Evolutionary conservation across 2,329 filamentous ascomycete genomes (phyloP).

Genomic region (Pseudogymnoascus sp.): DNA sequence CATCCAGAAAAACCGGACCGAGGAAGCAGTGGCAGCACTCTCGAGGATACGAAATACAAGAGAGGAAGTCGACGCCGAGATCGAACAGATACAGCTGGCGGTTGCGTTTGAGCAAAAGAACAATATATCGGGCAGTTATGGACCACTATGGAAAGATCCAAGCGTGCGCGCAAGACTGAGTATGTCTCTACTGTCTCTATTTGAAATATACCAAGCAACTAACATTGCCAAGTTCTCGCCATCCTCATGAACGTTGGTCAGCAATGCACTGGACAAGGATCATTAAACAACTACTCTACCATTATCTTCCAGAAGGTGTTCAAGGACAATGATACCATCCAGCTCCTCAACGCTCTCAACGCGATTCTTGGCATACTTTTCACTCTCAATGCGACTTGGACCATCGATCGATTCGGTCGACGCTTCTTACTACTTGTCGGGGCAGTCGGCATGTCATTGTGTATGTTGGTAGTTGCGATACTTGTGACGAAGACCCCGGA

Average conservation of each 20-base stretch:
- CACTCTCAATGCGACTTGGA: conserved; percentile 47
- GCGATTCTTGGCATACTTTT: conserved; percentile 48
- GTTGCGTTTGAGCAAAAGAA: conserved; percentile 45
- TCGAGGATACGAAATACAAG: conserved; percentile 26
- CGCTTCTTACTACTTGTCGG: conserved; percentile 45
- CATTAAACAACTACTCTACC: conserved; percentile 46
- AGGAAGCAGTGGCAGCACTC: conserved; percentile 47
- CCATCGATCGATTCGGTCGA: conserved; percentile 45
- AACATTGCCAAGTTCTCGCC: conserved; percentile 29
- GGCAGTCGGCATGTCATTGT: conserved; percentile 45
- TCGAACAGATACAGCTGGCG: conserved; percentile 43
- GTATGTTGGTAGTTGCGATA: conserved; percentile 44
- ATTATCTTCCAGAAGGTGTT: conserved; percentile 50
- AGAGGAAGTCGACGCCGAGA: conserved; percentile 44
- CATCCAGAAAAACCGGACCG: conserved; percentile 44
- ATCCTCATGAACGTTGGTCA: conserved; percentile 47
- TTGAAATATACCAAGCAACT: background rate
- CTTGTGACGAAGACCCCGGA: conserved; percentile 44
- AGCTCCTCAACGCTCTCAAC: conserved; percentile 49
- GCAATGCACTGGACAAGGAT: conserved; percentile 47
- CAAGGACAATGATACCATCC: conserved; percentile 36
- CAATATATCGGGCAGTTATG: conserved; percentile 43
- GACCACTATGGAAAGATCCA: conserved; percentile 46
- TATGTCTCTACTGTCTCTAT: background rate
- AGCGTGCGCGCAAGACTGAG: conserved; percentile 44